Evolutionary conservation across 805 yeast species (phyloP).

Genomic region (Candida oleophila): DNA sequence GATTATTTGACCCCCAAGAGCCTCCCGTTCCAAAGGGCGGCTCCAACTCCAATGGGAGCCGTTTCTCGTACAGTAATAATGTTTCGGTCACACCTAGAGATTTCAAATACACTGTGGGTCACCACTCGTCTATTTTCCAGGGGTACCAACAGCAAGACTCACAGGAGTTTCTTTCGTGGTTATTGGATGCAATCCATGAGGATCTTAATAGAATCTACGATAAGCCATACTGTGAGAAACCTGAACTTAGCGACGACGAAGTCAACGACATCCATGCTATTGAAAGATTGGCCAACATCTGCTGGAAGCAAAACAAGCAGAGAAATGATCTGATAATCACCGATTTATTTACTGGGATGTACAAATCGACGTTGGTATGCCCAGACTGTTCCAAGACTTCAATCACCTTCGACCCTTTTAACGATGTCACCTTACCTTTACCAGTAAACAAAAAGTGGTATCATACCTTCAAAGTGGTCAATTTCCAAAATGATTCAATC

Average conservation of each 20-base stretch:
- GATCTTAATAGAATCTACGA: constrained; percentile 79
- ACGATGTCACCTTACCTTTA: constrained; percentile 84
- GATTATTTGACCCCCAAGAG: constrained; percentile 42
- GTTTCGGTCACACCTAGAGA: constrained; percentile 59
- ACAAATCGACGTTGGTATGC: constrained; percentile 85
- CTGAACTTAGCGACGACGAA: constrained; percentile 69
- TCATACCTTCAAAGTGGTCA: constrained; percentile 60
- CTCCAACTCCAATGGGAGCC: background rate
- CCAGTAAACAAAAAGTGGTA: constrained; percentile 77
- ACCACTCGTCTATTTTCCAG: constrained; percentile 72
- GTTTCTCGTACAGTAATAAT: background rate
- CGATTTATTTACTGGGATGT: constrained; percentile 87
- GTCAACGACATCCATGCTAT: constrained; percentile 54
- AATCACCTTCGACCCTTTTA: constrained; percentile 91
- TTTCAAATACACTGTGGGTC: constrained; percentile 77
- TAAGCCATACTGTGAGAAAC: constrained; percentile 88
- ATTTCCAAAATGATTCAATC: constrained; percentile 51
- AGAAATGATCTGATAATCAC: constrained; percentile 83
- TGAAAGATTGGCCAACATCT: constrained; percentile 60
- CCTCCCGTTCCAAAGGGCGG: constrained; percentile 5
- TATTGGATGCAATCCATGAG: constrained; percentile 87
- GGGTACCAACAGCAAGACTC: constrained; percentile 91
- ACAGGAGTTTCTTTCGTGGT: constrained; percentile 85
- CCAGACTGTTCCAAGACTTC: constrained; percentile 80
- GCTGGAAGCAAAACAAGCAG: constrained; percentile 77